Evolutionary conservation across 768 basidiomycete species (phyloP).

Genomic region (Naganishia friedmannii): DNA sequence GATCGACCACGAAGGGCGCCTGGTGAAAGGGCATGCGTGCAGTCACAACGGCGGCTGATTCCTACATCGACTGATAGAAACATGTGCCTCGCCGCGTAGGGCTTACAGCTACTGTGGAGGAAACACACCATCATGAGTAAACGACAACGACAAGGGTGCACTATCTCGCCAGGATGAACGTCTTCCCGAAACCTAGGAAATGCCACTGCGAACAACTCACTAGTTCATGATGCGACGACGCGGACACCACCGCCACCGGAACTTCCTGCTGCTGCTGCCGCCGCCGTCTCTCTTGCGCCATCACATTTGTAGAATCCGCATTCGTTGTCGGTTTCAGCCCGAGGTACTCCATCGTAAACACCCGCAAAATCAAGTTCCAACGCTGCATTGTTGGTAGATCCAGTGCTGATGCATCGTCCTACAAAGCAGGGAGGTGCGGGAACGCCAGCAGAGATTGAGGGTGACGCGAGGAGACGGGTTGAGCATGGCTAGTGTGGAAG

Average conservation of each 20-base stretch:
- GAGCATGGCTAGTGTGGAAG: background rate
- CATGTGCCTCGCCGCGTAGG: background rate
- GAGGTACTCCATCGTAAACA: slow-evolving; percentile 88
- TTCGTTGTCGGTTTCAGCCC: slow-evolving; percentile 51
- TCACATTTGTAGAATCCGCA: background rate
- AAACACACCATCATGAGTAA: background rate
- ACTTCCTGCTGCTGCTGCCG: background rate
- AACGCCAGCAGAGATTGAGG: no score
- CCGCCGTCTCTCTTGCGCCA: background rate
- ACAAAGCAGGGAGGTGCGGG: background rate
- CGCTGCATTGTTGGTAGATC: slow-evolving; percentile 78
- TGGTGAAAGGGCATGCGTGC: no score
- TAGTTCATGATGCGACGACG: background rate
- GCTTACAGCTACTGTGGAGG: slow-evolving; percentile 19
- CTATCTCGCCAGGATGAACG: background rate
- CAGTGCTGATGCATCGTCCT: slow-evolving; percentile 88
- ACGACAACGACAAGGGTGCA: background rate
- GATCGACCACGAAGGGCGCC: no score
- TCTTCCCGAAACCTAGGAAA: background rate
- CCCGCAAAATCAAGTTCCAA: slow-evolving; percentile 83
- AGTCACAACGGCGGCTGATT: no score
- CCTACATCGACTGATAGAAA: no score
- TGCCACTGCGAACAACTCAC: slow-evolving; percentile 3
- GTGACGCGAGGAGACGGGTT: no score
- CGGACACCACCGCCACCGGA: background rate